Percentiles rank a stretch among this genome's conserved stretches.
These are phyloP conservation scores for Aristolochia californica DNA, from an alignment of 164 flowering plant genomes.

Conservation along the genomic window DNA sequence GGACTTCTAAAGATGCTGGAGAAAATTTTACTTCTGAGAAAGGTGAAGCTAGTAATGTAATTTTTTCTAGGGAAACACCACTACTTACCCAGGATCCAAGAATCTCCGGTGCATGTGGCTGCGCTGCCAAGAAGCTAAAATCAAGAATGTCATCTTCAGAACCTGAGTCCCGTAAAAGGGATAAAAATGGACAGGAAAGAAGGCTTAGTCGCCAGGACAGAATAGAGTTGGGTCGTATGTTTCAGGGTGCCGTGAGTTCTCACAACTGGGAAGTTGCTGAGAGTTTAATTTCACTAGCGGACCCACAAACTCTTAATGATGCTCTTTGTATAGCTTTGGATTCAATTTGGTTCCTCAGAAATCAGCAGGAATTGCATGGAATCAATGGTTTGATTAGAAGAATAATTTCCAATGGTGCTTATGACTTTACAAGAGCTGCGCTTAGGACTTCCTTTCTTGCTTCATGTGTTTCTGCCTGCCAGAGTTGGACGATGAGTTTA, in stretches of 20 bases:
- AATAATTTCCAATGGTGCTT: conserved; percentile 71
- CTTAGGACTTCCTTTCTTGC: conserved; percentile 93
- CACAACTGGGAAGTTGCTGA: conserved; percentile 85
- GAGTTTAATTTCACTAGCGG: conserved; percentile 63
- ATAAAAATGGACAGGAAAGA: conserved; percentile 35
- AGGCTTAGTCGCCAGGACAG: conserved; percentile 71
- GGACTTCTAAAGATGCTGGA: conserved; percentile 13
- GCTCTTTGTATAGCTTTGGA: conserved; percentile 81
- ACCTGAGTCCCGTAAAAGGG: conserved; percentile 35
- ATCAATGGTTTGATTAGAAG: conserved; percentile 64
- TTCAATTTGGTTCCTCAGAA: conserved; percentile 78
- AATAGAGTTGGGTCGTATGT: conserved; percentile 66
- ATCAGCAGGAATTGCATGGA: conserved; percentile 56
- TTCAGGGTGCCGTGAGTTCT: conserved; percentile 79
- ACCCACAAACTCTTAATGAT: conserved; percentile 80
- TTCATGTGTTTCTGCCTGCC: conserved; percentile 94
- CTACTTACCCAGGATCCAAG: conserved; percentile 29
- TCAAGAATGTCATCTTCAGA: conserved; percentile 34
- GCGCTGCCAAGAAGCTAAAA: conserved; percentile 46
- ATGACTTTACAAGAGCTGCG: conserved; percentile 88
- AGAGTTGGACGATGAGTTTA: conserved; percentile 78
- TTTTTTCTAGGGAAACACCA: conserved; percentile 57
- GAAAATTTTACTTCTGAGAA: conserved; percentile 18
- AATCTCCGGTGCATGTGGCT: conserved; percentile 26
- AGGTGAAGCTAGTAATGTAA: conserved; percentile 51